phyloP scores from a whole-genome alignment of 2,329 filamentous ascomycete genomes.

The Pseudogymnoascus sp. region DNA sequence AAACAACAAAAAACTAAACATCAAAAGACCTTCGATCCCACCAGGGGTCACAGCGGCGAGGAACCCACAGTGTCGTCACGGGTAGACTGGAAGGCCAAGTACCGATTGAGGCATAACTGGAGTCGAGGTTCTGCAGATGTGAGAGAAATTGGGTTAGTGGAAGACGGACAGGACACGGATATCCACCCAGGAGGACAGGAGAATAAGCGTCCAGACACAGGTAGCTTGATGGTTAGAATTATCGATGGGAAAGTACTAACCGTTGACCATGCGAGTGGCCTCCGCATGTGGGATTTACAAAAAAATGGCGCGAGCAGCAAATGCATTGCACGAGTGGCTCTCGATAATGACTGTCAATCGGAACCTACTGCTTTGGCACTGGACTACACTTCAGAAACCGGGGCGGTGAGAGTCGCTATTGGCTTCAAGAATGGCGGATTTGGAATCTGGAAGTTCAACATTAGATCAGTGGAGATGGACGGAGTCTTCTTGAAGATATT shows the following conservation, averaged over 20 bases:
- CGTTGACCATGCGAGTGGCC: constrained; percentile 57
- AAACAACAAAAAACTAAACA: constrained; percentile 22
- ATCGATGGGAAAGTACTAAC: constrained; percentile 71
- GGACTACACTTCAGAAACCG: constrained; percentile 26
- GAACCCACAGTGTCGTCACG: constrained; percentile 10
- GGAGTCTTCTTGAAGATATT: constrained; percentile 8
- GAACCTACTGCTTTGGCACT: constrained; percentile 13
- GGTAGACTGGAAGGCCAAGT: constrained; percentile 81
- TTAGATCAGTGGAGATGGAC: constrained; percentile 25
- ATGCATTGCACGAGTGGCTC: constrained; percentile 14
- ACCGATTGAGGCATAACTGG: constrained; percentile 88
- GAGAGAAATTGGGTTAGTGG: constrained; percentile 53
- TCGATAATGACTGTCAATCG: neutral
- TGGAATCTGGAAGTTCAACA: constrained; percentile 56
- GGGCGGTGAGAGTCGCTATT: constrained; percentile 50
- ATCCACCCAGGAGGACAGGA: constrained; percentile 26
- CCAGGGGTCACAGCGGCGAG: constrained; percentile 25
- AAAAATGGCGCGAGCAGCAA: constrained; percentile 52
- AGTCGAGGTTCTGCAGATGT: constrained; percentile 71
- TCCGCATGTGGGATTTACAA: constrained; percentile 72
- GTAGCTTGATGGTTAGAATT: constrained; percentile 65
- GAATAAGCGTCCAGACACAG: constrained; percentile 30
- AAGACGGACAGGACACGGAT: constrained; percentile 37
- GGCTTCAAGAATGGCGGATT: constrained; percentile 68
- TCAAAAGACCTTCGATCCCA: constrained; percentile 50